Evolutionary conservation across 225 moss, liverwort and hornwort genomes (phyloP), one percentile per base, ranked within the genome.

Genomic region (Polytrichum commune): DNA sequence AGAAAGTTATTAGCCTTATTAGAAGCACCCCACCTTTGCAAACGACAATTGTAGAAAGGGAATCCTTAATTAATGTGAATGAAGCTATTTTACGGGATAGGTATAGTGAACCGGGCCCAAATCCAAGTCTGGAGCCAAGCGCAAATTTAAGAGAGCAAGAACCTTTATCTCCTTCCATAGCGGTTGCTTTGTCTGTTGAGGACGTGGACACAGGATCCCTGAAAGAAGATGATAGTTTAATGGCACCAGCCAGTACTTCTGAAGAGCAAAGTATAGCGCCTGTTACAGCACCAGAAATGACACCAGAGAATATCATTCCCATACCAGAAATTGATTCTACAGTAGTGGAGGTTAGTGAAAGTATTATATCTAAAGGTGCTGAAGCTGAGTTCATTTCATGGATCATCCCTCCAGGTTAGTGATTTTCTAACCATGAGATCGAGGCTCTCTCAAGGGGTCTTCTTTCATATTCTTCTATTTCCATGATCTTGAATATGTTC

Each of bases 321-420:
- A 16, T 13, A 46, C 16, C 46, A 46, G 60, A 77, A 77, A 75
- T 30, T 75, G 62, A 13, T 70, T 26, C 19, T 33, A 60, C 61
- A 72, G 68, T 70, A 35, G 68, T 60, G 64, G 10, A 32, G 65
- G 62, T 65, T 68, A 19, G 75, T 68, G 74, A 73, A 75, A 63
- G 29, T 71, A 46, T 73, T 61, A 29, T 64, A 72, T 22, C 28
- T 68, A 54, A 68, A 72, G 70, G 77, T 77, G 74, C 69, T 33
- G 79, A 82, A 75, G 77, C 77, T 68, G 53, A 53, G 29, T 28
- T 64, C 24, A 67, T 84, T 54, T 38, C 77, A 67, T 88, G 88
- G 88, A 60, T 72, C 75, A 76, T 72, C 46, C 88, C 88, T 63
- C 66, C 85, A 82, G 87, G 87, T 88, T 79, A 63, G 81, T 79